Evolutionary conservation across 1,284 basidiomycete genomes (phyloP).

Genomic region (Pholiota adiposa): DNA sequence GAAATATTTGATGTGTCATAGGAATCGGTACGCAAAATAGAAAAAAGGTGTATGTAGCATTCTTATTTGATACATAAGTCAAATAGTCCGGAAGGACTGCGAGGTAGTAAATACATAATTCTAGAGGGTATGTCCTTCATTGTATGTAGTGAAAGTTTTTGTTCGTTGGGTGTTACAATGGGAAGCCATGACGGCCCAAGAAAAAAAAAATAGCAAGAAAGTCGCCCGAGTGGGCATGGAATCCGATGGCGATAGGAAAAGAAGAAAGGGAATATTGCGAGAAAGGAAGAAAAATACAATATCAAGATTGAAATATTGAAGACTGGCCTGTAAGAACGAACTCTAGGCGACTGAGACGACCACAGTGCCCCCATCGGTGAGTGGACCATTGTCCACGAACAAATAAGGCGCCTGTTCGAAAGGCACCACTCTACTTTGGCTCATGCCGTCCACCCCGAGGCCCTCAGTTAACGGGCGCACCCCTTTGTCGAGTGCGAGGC

Average conservation of each 20-base stretch:
- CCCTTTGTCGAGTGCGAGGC: constrained; percentile 49
- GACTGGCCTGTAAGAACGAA: background rate
- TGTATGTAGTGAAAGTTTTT: background rate
- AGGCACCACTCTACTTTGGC: constrained; percentile 29
- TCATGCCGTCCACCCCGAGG: constrained; percentile 14
- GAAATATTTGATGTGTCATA: too few species aligned
- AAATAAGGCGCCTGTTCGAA: constrained; percentile 40
- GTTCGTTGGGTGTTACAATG: background rate
- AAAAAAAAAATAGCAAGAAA: background rate
- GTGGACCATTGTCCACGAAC: constrained; percentile 37
- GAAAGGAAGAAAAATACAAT: background rate
- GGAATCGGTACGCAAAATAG: too few species aligned
- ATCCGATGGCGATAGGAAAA: background rate
- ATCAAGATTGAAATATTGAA: too few species aligned
- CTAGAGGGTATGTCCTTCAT: background rate
- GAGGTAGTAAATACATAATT: constrained; percentile 4
- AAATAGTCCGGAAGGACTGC: background rate
- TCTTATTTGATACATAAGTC: background rate
- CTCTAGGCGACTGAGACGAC: constrained; percentile 39
- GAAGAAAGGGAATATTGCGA: background rate
- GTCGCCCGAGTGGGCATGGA: background rate
- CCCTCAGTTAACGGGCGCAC: constrained; percentile 46
- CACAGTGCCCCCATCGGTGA: constrained; percentile 41
- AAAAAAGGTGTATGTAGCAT: too few species aligned
- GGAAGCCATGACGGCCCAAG: background rate